Evolutionary conservation across 345 rosid species (phyloP).

Genomic region (Dipteronia sinensis): DNA sequence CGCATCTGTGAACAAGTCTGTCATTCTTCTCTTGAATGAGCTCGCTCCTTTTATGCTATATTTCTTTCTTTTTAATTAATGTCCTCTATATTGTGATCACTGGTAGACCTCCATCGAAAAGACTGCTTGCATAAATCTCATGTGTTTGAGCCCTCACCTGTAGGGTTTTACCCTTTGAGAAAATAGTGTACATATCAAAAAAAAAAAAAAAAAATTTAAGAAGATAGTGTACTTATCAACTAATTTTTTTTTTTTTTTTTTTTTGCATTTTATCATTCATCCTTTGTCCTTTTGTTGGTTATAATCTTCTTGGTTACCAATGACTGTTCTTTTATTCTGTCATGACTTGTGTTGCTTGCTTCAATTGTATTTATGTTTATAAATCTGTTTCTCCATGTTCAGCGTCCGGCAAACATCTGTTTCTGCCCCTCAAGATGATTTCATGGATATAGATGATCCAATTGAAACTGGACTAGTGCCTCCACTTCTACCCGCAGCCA

Average conservation of each 20-base stretch:
- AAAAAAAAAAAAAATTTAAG: too few relatives aligned
- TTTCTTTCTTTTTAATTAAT: background rate
- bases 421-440: constrained; percentile 53
- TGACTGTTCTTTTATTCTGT: background rate
- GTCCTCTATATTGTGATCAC: background rate
- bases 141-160: background rate
- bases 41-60: background rate
- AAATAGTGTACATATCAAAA: background rate
- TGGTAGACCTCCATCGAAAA: background rate
- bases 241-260: background rate
- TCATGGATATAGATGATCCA: constrained; percentile 90
- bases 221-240: background rate
- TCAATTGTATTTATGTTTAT: constrained; percentile 11
- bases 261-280: background rate
- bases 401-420: constrained; percentile 39
- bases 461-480: constrained; percentile 40
- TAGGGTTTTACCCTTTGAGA: background rate
- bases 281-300: background rate
- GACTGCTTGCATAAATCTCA: background rate
- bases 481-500: constrained; percentile 44
- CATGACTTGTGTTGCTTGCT: background rate
- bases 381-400: constrained; percentile 11
- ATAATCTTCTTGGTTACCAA: background rate
- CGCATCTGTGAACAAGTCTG: constrained; percentile 38
- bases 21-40: constrained; percentile 7